Base-by-base conservation (phyloP, 2,329 filamentous ascomycete genomes). In the Acephala macrosclerotiorum region DNA sequence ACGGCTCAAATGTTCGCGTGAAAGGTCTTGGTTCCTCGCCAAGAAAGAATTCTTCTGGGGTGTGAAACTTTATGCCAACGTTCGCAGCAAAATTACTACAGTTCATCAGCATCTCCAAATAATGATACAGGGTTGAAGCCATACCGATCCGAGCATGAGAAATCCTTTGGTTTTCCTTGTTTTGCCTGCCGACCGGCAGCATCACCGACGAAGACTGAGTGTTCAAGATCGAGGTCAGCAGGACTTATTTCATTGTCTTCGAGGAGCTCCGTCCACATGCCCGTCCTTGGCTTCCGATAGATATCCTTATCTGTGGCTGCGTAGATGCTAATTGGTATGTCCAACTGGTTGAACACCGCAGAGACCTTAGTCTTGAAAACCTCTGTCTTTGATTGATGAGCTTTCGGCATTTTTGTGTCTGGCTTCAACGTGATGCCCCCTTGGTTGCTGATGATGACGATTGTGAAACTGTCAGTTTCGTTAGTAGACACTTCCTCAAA, bases 11-110 rank as follows among this genome's bases (percentile, higher is more conserved):
- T 0, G 86, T 81, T 63, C 92, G 84, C 11, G 79, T 78, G 74
- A 92, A 96, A 1, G 87, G 84, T 69, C 89, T 85, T 0, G 91
- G 82, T 26, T 85, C 74, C 71, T 93, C 86, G 1, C 85, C 84
- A 0, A 95, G 85, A 75, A 98, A 98, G 80, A 90, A 97, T 77
- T 97, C 94, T 75, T 99, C 96, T 0, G 96, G 96, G 0, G 95
- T 97, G 64, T 89, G 82, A 77, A 95, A 99, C 14, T 81, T 76
- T 70, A 99, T 87, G 3, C 92, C 92, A 14, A 94, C 80, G 74
- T 99, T 98, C 67, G 89, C 84, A 2, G 96, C 95, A 72, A 98
- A 91, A 74, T 97, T 92, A 64, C 93, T 88, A 67, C 63, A 42
- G 57, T 61, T 58, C 49, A 40, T 58, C 33, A 29, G 29, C 45